Conservation (phyloP, 129 eudicot genomes). For the Pulicaria dysenterica region DNA sequence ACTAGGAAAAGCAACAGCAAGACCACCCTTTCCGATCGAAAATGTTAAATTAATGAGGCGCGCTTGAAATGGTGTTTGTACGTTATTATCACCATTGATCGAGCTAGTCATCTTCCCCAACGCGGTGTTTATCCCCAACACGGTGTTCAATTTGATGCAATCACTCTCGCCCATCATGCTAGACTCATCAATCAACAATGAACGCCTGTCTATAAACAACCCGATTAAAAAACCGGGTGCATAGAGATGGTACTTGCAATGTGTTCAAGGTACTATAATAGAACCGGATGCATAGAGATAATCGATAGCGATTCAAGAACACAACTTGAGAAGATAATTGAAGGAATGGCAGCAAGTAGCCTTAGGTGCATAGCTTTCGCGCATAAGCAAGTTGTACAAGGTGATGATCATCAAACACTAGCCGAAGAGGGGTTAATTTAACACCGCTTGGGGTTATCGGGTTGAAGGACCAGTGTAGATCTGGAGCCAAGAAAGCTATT, state of each 20-base stretch:
- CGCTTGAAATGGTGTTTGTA: constrained; percentile 74
- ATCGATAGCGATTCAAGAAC: too few species aligned
- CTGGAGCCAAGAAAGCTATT: constrained; percentile 61
- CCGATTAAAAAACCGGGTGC: too few species aligned
- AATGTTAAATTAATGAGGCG: constrained; percentile 71
- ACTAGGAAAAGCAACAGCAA: constrained; percentile 74
- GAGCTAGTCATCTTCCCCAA: constrained; percentile 96
- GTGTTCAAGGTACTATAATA: too few species aligned
- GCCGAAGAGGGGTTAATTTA: constrained; percentile 25
- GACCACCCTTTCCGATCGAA: constrained; percentile 76
- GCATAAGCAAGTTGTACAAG: constrained; percentile 12
- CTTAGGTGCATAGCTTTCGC: constrained; percentile 19
- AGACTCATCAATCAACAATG: constrained; percentile 75
- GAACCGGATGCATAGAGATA: too few species aligned
- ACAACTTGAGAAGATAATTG: too few species aligned
- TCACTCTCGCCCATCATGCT: constrained; percentile 94
- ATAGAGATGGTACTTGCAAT: too few species aligned
- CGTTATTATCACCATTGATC: constrained; percentile 50
- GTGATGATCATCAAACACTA: constrained; percentile 28
- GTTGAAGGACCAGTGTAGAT: constrained; percentile 52
- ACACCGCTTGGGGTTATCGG: constrained; percentile 43
- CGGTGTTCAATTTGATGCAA: constrained; percentile 47
- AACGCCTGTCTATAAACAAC: constrained; percentile 67
- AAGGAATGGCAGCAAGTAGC: constrained; percentile 7
- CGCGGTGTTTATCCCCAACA: constrained; percentile 64